phyloP scores from a whole-genome alignment of 139 green algal species.

The Chlamydomonas applanata region DNA sequence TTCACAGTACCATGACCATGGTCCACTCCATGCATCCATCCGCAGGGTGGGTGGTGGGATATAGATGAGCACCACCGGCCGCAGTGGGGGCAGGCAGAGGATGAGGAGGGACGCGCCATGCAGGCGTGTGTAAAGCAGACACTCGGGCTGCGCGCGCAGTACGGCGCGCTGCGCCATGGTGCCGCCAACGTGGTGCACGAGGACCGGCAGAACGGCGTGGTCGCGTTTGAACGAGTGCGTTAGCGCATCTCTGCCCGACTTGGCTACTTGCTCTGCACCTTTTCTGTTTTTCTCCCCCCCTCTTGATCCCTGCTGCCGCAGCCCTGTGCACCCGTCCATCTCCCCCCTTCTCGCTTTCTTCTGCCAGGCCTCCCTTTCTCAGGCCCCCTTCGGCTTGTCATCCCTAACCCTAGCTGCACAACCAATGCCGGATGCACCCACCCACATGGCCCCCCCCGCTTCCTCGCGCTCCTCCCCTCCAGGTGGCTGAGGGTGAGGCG shows the following conservation, averaged over 20 bases:
- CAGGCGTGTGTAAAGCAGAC: slow-evolving; percentile 33
- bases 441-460: neutral
- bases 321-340: no score
- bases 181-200: slow-evolving; percentile 52
- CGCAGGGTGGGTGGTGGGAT: slow-evolving; percentile 60
- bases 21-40: no score
- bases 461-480: slow-evolving; percentile 8
- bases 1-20: no score
- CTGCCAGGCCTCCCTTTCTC: no score
- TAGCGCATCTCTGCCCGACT: no score
- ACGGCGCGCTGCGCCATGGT: slow-evolving; percentile 21
- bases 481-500: slow-evolving; percentile 30
- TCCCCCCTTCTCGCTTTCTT: no score
- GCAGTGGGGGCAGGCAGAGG: slow-evolving; percentile 39
- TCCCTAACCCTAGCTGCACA: no score
- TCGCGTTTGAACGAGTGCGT: slow-evolving; percentile 38
- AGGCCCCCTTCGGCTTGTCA: no score
- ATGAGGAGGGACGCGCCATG: slow-evolving; percentile 29
- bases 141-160: slow-evolving; percentile 32
- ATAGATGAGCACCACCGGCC: slow-evolving; percentile 36
- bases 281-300: no score
- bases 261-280: no score
- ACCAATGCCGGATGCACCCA: no score
- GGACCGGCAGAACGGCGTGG: slow-evolving; percentile 52
- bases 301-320: no score